Percentiles rank a stretch among this genome's conserved stretches.
phyloP scores from a whole-genome alignment of 805 yeast genomes.

The Sugiyamaella floridensis region DNA sequence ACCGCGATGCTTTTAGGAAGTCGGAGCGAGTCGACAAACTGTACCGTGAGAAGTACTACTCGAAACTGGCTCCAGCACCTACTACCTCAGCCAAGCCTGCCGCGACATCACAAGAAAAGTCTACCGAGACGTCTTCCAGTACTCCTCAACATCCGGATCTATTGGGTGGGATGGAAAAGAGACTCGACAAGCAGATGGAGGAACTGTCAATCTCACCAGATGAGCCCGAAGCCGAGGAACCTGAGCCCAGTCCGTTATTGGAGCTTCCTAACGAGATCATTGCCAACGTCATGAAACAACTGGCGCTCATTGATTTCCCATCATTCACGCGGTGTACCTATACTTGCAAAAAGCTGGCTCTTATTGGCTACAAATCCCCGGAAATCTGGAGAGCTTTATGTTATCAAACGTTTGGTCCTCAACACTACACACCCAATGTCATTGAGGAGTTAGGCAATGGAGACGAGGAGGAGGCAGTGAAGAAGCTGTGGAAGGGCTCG shows the following conservation, averaged over 20 bases:
- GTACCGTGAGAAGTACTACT: slow-evolving; percentile 45
- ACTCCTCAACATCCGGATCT: neutral
- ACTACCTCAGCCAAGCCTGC: slow-evolving; percentile 1
- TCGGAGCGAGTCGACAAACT: slow-evolving; percentile 55
- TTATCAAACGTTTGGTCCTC: slow-evolving; percentile 19
- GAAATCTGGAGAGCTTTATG: slow-evolving; percentile 25
- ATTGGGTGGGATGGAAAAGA: neutral
- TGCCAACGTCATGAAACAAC: slow-evolving; percentile 21
- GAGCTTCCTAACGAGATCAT: slow-evolving; percentile 26
- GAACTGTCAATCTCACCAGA: neutral
- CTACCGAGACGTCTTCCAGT: neutral
- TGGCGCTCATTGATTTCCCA: slow-evolving; percentile 22
- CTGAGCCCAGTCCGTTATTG: slow-evolving; percentile 12
- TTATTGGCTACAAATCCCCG: slow-evolving; percentile 19
- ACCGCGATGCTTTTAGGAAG: slow-evolving; percentile 63
- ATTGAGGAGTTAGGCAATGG: slow-evolving; percentile 12
- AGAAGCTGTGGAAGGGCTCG: slow-evolving; percentile 7
- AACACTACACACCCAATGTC: slow-evolving; percentile 19
- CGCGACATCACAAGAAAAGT: slow-evolving; percentile 2
- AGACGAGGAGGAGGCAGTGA: slow-evolving; percentile 6
- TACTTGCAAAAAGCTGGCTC: slow-evolving; percentile 22
- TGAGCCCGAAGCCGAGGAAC: slow-evolving; percentile 2
- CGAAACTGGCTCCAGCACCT: slow-evolving; percentile 5
- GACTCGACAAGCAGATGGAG: slow-evolving; percentile 3
- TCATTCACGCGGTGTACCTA: slow-evolving; percentile 23